phyloP scores from a whole-genome alignment of 805 yeast species.

The Lipomyces sp. region DNA sequence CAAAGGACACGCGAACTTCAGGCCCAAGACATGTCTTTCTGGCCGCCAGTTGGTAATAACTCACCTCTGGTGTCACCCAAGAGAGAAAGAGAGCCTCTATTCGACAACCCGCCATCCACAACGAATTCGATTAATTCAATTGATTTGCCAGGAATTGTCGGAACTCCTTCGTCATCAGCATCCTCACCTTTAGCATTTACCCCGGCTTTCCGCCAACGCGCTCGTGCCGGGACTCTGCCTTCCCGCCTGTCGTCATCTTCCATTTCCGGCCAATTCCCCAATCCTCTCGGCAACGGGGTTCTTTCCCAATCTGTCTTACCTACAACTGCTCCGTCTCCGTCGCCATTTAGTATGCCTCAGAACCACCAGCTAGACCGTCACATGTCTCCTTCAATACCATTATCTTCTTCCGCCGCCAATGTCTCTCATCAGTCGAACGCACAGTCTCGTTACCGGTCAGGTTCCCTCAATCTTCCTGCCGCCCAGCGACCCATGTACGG shows the following conservation, averaged over 20 bases:
- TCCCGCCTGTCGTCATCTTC: conserved; percentile 53
- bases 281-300: neutral
- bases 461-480: conserved; percentile 35
- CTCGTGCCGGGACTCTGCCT: conserved; percentile 81
- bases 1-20: conserved; percentile 30
- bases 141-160: conserved; percentile 6
- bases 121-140: conserved; percentile 3
- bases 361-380: conserved; percentile 1
- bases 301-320: neutral
- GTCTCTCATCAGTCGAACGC: conserved; percentile 1
- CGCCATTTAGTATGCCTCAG: neutral
- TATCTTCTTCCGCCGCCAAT: conserved; percentile 3
- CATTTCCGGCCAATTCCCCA: conserved; percentile 16
- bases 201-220: conserved; percentile 54
- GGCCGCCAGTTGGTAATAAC: conserved; percentile 5
- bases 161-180: conserved; percentile 14
- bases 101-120: conserved; percentile 6
- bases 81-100: conserved; percentile 21
- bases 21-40: conserved; percentile 21
- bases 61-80: conserved; percentile 19
- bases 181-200: conserved; percentile 21
- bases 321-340: conserved; percentile 5
- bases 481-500: conserved; percentile 12
- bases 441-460: conserved; percentile 33
- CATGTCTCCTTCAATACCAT: neutral